Evolutionary conservation across 2,329 filamentous ascomycete genomes (phyloP), one percentile per base, ranked within the genome.

Genomic region (Arthrobotrys musiformis): DNA sequence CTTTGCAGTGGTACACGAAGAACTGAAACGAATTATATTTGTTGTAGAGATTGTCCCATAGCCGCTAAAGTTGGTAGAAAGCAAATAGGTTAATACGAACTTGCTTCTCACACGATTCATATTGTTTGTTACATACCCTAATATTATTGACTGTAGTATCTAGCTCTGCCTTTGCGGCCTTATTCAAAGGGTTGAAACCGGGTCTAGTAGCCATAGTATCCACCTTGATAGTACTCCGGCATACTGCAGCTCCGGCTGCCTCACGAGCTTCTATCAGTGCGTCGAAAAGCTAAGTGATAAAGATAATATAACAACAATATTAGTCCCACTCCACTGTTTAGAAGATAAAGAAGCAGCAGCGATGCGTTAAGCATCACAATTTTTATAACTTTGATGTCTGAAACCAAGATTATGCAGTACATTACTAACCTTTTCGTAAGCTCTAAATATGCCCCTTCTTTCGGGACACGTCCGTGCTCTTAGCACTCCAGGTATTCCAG

Each of bases 1-100:
- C 26, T 52, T 73, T 73, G 42, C 69, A 73, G 15, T 37, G 28
- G 61, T 52, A 73, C 1, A 73, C 52, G 42, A 66, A 73, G 40
- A 73, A 73, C 9, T 73, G n/a, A 30, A 73, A 54, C 0, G 69
- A 66, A 17, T 66, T 66, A 52, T 50, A 66, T 26, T 44, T 13
- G 40, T 73, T 66, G 9, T 11, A 6, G 15, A 1, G 9, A 13
- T 7, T 1, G 22, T 73, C 69, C 61, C 61, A 73, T 28, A 73
- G 50, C 13, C 40, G 56, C 61, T 73, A 19, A 28, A 24, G 4
- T 24, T 2, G 6, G 1, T 15, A 26, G 13, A 28, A 30, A 2
- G 7, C 2, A 22, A n/a, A 40, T 22, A n/a, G n/a, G n/a, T n/a
- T n/a, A n/a, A n/a, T n/a, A n/a, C n/a, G n/a, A n/a, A n/a, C n/a